Percentiles rank a stretch among this genome's conserved stretches.
These are phyloP conservation scores for Trametes cingulata DNA, from an alignment of 768 basidiomycete genomes.

Conservation along the genomic window DNA sequence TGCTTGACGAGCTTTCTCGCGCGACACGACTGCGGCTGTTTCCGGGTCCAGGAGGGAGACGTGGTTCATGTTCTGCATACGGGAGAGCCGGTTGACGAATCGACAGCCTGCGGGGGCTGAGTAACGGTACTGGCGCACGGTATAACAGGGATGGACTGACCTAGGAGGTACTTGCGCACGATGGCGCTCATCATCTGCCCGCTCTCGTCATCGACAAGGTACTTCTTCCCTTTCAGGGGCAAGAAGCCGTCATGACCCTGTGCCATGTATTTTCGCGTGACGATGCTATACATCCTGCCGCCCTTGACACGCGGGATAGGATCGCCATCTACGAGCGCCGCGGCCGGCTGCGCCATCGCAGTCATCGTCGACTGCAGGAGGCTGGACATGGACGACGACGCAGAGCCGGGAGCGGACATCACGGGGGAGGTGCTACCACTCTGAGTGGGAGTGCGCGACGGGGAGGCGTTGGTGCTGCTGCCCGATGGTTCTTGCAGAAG, in stretches of 20 bases:
- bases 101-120: constrained; percentile 57
- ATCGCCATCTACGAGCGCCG: constrained; percentile 45
- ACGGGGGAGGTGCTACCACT: constrained; percentile 21
- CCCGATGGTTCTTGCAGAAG: constrained; percentile 40
- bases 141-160: constrained; percentile 38
- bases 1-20: constrained; percentile 46
- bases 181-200: constrained; percentile 78
- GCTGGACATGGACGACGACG: constrained; percentile 24
- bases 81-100: constrained; percentile 68
- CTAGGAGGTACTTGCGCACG: constrained; percentile 82
- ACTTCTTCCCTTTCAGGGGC: constrained; percentile 61
- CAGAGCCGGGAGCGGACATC: constrained; percentile 9
- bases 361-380: constrained; percentile 17
- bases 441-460: constrained; percentile 18
- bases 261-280: constrained; percentile 87
- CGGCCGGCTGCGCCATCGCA: background rate
- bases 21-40: constrained; percentile 46
- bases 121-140: background rate
- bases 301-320: constrained; percentile 51
- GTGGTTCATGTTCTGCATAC: constrained; percentile 34
- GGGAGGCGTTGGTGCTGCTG: constrained; percentile 16
- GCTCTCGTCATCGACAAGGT: constrained; percentile 81
- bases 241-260: constrained; percentile 82
- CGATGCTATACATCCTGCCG: constrained; percentile 69
- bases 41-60: constrained; percentile 41